phyloP scores from a whole-genome alignment of 192 early-diverging fungal genomes.

The Coemansia sp. region DNA sequence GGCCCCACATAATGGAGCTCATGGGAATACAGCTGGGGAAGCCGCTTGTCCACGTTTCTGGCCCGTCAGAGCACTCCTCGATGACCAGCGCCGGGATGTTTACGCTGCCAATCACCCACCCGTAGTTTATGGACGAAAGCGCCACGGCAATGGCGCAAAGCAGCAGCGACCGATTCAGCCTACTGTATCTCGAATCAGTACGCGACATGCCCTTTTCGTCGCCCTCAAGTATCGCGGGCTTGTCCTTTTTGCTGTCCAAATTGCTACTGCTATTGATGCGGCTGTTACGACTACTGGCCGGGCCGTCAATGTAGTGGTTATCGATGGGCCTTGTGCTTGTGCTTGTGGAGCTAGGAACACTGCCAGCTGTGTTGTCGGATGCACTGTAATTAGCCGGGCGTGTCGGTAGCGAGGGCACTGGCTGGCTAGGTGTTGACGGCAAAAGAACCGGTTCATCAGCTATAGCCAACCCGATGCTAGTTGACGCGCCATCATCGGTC shows the following conservation, averaged over 20 bases:
- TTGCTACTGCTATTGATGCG: slow-evolving; percentile 3
- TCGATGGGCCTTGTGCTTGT: slow-evolving; percentile 18
- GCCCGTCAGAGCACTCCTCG: slow-evolving; percentile 51
- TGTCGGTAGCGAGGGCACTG: background rate
- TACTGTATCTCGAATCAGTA: slow-evolving; percentile 38
- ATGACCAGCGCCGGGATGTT: slow-evolving; percentile 58
- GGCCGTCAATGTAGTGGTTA: background rate
- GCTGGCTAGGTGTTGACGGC: background rate
- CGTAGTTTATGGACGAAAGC: slow-evolving; percentile 50
- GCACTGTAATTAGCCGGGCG: slow-evolving; percentile 14
- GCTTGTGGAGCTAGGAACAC: slow-evolving; percentile 23
- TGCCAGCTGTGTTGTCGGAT: background rate
- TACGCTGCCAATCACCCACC: slow-evolving; percentile 53
- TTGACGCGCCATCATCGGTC: background rate
- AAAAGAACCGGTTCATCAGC: no score
- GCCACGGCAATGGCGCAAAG: slow-evolving; percentile 41
- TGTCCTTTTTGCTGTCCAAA: slow-evolving; percentile 11
- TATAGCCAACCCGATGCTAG: background rate
- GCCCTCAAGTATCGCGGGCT: slow-evolving; percentile 9
- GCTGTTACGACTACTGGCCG: background rate
- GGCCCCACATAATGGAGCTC: slow-evolving; percentile 60
- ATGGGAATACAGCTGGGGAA: slow-evolving; percentile 72
- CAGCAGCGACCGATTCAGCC: slow-evolving; percentile 29
- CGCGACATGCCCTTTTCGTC: slow-evolving; percentile 26
- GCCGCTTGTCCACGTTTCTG: slow-evolving; percentile 38